Evolutionary conservation across 176 grass and related monocot genomes (phyloP).

Genomic region (Guadua angustifolia): DNA sequence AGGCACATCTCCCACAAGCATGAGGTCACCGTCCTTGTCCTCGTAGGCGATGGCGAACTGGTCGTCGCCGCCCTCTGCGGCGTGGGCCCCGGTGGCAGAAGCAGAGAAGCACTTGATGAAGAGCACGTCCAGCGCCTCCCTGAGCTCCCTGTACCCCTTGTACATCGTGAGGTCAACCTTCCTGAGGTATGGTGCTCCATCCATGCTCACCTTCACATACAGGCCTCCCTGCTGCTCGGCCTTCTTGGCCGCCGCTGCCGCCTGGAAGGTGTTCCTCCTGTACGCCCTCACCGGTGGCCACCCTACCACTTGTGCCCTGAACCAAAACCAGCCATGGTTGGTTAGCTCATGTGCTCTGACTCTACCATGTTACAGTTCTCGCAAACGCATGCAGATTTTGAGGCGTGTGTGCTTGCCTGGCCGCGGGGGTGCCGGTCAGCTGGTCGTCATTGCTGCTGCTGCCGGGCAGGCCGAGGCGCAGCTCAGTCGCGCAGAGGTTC

Average conservation of each 20-base stretch:
- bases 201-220: conserved; percentile 95
- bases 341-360: background rate
- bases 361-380: background rate
- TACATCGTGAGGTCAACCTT: conserved; percentile 87
- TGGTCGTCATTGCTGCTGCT: conserved; percentile 10
- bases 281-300: conserved; percentile 88
- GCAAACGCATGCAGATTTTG: background rate
- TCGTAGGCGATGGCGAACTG: conserved; percentile 74
- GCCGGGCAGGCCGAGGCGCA: conserved; percentile 74
- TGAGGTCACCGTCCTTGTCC: conserved; percentile 92
- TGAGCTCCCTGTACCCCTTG: conserved; percentile 76
- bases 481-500: conserved; percentile 76
- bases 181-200: conserved; percentile 85
- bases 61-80: background rate
- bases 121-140: conserved; percentile 65
- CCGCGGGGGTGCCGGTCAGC: background rate
- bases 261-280: conserved; percentile 71
- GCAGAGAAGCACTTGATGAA: conserved; percentile 68
- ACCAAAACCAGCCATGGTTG: background rate
- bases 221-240: conserved; percentile 54
- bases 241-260: conserved; percentile 38
- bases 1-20: conserved; percentile 90
- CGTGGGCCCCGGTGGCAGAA: background rate
- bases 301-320: conserved; percentile 76
- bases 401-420: conserved; percentile 46